Evolutionary conservation across 2,329 filamentous ascomycete species (phyloP).

Genomic region (Pestalotiopsis sp.): DNA sequence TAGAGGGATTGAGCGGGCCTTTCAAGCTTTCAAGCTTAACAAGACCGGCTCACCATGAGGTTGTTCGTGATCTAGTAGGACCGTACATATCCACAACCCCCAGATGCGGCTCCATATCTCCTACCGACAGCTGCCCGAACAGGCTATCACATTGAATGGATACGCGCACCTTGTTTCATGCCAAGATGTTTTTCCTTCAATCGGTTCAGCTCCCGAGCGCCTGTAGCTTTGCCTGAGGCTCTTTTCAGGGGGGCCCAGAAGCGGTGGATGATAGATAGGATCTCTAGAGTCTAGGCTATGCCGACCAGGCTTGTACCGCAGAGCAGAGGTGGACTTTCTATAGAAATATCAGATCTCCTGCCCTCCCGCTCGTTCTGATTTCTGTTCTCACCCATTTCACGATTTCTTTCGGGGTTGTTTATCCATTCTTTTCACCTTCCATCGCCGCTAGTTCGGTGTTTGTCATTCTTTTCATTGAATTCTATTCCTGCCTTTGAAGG

Average conservation of each 20-base stretch:
- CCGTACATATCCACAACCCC: background rate
- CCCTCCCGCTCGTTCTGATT: background rate
- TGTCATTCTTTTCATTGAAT: conserved; percentile 2
- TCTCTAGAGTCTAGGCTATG: background rate
- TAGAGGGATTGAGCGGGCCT: background rate
- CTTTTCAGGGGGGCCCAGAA: background rate
- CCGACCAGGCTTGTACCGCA: background rate
- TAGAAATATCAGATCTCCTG: background rate
- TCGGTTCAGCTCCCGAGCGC: background rate
- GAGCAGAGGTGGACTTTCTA: background rate
- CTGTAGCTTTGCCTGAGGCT: background rate
- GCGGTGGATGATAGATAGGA: background rate
- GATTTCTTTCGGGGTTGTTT: background rate
- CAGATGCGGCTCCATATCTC: background rate
- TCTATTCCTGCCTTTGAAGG: background rate
- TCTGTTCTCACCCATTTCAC: background rate
- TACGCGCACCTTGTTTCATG: conserved; percentile 5
- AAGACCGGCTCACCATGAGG: background rate
- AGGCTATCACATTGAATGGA: background rate
- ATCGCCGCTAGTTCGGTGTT: conserved; percentile 9
- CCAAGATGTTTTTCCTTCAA: conserved; percentile 3
- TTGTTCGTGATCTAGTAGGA: background rate
- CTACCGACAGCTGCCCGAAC: background rate
- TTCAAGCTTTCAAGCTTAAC: background rate
- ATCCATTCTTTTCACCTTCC: conserved; percentile 1